Evolutionary conservation across 495 filamentous ascomycete genomes (phyloP), one percentile per base, ranked within the genome.

Genomic region (Penicillium subrubescens): DNA sequence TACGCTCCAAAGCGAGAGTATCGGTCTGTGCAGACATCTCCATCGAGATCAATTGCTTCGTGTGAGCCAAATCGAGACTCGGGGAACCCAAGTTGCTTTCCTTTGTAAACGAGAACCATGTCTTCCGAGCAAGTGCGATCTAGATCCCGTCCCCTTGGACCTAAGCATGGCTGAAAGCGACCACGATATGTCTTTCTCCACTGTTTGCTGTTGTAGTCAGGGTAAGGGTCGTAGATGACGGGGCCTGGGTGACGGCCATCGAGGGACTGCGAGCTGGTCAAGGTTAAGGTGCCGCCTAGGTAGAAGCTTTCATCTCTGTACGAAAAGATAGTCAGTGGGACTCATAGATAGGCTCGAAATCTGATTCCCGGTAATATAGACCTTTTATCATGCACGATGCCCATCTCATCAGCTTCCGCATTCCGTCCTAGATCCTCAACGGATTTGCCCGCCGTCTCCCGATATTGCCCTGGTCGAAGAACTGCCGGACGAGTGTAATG

Each of bases 1-100:
- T 87, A 87, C 0, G 82, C 75, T 2, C 77, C 82, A 53, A 80
- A 83, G n/a, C 84, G 80, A 5, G 76, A 74, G 64, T 82, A 84
- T 2, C 85, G 80, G 65, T 88, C 85, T n/a, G 83, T 81, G 65
- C 81, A 86, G 7, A 85, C 68, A 33, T 77, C 61, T 0, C 70
- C 73, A 59, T 85, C 79, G 5, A 87, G 66, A 0, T 74, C 81
- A 50, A 82, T 68, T 15, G 77, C 81, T 33, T 83, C 77, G 53
- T 79, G 77, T 10, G 83, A 83, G 21, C 85, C 84, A 19, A 85
- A 77, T 27, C 72, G 66, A 6, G 79, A 72, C 19, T 67, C 60
- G 5, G 84, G 82, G 59, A 83, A 83, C 15, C 62, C 70, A 27
- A 65, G 53, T 43, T 72, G 71, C 3, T 73, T 67, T 8, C 75